Percentiles rank a stretch among this genome's conserved stretches.
phyloP scores from a whole-genome alignment of 2,329 filamentous ascomycete species.

The Sporothrix variecibatus region DNA sequence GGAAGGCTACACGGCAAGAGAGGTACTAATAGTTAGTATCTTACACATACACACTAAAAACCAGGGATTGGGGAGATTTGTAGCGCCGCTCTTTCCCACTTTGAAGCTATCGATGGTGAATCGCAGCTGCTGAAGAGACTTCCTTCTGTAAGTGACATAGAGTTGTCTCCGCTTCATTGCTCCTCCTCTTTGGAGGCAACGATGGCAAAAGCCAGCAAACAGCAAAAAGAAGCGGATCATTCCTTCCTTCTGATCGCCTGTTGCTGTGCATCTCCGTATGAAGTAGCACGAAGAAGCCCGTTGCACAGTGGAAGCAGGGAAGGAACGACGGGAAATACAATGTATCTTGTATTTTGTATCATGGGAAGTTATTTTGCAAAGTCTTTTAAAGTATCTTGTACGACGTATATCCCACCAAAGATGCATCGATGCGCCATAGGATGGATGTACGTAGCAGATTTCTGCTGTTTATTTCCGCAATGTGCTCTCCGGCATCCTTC shows the following conservation, averaged over 20 bases:
- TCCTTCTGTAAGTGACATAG: neutral
- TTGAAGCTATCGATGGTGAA: neutral
- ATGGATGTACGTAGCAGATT: neutral
- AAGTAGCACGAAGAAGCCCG: neutral
- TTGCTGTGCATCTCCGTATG: conserved; percentile 12
- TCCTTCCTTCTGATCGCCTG: neutral
- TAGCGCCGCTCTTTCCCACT: neutral
- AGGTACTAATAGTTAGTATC: no score
- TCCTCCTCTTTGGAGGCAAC: conserved; percentile 3
- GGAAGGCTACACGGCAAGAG: neutral
- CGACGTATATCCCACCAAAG: neutral
- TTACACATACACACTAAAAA: neutral
- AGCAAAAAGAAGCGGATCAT: neutral
- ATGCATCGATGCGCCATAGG: neutral
- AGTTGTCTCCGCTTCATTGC: neutral
- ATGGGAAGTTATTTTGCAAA: no score
- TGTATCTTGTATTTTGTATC: neutral
- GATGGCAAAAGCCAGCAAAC: neutral
- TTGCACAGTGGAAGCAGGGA: conserved; percentile 7
- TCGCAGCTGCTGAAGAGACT: neutral
- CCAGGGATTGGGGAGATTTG: neutral
- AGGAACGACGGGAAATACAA: neutral
- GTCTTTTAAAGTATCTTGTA: no score
- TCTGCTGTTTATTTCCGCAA: neutral
- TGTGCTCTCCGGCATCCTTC: conserved; percentile 2